phyloP scores from a whole-genome alignment of 2,329 filamentous ascomycete genomes.

The Alternaria novae-zelandiae region DNA sequence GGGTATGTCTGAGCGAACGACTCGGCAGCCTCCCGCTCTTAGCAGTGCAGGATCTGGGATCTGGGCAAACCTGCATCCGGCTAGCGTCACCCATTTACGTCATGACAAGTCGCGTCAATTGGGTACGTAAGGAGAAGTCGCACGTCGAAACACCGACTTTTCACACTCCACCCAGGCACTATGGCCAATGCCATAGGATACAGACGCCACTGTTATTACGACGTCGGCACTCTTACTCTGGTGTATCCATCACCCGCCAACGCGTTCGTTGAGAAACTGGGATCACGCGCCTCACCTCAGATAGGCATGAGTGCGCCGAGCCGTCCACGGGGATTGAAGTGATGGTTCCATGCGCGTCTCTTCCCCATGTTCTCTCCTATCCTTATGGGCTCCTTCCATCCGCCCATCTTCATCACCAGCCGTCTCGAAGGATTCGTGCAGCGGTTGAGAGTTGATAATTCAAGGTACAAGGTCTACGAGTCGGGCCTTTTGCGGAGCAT shows the following conservation, averaged over 20 bases:
- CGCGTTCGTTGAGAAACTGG: not conserved
- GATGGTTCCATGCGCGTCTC: not conserved
- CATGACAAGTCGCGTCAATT: not conserved
- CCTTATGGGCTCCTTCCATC: not conserved
- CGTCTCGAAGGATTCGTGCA: not conserved
- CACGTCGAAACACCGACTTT: not conserved
- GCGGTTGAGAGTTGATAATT: not conserved
- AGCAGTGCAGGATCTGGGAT: not conserved
- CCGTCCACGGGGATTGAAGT: not conserved
- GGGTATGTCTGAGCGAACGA: not conserved
- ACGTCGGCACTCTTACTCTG: not conserved
- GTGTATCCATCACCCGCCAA: not conserved
- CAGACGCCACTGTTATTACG: not conserved
- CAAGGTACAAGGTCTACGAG: not conserved
- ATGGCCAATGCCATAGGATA: not conserved
- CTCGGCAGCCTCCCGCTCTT: not conserved
- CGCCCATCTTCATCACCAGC: not conserved
- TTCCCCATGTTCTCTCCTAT: not conserved
- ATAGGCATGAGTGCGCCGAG: not conserved
- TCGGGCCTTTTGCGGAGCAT: slow-evolving; percentile 11
- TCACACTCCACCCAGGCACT: not conserved
- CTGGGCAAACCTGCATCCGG: not conserved
- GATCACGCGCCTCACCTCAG: not conserved
- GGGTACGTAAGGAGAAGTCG: not conserved
- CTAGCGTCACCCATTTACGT: not conserved